These are phyloP conservation scores for Diaporthe vexans DNA, from an alignment of 2,329 filamentous ascomycete species.

Conservation along the genomic window DNA sequence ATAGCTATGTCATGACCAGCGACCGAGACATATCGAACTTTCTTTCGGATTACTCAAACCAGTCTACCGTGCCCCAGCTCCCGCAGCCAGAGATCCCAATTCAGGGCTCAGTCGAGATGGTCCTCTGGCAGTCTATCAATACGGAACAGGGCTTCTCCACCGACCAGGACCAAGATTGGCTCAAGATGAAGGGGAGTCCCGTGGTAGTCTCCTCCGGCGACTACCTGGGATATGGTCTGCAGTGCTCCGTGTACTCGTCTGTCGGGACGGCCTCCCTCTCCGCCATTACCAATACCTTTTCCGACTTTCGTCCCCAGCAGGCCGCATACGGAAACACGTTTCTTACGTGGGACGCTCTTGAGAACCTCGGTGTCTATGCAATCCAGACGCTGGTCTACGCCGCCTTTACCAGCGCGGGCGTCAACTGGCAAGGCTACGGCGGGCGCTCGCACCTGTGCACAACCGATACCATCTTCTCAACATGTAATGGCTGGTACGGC, in stretches of 20 bases:
- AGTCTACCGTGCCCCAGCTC: background rate
- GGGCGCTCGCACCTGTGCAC: background rate
- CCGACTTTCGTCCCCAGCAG: conserved; percentile 15
- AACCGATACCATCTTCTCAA: conserved; percentile 14
- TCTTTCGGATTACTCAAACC: conserved; percentile 2
- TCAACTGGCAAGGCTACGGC: conserved; percentile 5
- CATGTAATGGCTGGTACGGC: conserved; percentile 11
- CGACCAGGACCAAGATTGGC: conserved; percentile 1
- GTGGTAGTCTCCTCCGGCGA: background rate
- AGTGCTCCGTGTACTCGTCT: conserved; percentile 4
- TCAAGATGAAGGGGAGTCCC: background rate
- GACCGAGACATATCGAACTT: conserved; percentile 1
- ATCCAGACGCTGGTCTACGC: conserved; percentile 16
- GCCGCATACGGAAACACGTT: conserved; percentile 12
- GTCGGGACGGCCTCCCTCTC: conserved; percentile 2
- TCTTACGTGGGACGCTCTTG: background rate
- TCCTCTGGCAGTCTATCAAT: conserved; percentile 10
- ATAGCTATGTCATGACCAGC: conserved; percentile 19
- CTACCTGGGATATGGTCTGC: conserved; percentile 2
- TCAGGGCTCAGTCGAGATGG: conserved; percentile 22
- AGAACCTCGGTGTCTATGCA: conserved; percentile 16
- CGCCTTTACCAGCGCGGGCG: conserved; percentile 9
- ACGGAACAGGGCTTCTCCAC: background rate
- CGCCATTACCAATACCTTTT: conserved; percentile 15
- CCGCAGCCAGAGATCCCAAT: conserved; percentile 4